Percentiles rank a stretch among this genome's conserved stretches.
Evolutionary conservation across 345 rosid species (phyloP).

Genomic region (Camelina neglecta): DNA sequence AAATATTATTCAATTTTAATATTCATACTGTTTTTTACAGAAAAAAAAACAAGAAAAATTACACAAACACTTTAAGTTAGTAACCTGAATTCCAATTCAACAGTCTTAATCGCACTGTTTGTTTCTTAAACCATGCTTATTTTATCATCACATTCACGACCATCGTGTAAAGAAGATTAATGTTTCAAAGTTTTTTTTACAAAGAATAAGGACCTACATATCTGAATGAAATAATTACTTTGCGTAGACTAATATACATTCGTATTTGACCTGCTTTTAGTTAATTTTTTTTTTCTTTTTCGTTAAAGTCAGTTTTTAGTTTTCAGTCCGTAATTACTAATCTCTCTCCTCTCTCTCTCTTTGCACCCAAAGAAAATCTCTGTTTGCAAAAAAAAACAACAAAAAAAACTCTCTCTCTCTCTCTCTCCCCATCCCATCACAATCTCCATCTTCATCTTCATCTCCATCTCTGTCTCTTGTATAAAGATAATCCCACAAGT

Average conservation of each 20-base stretch:
- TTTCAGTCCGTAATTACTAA: constrained; percentile 32
- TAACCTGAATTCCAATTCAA: not conserved
- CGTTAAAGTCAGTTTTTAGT: constrained; percentile 33
- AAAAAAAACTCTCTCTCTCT: constrained; percentile 29
- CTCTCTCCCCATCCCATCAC: constrained; percentile 45
- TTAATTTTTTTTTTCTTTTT: not conserved
- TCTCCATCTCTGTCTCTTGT: constrained; percentile 48
- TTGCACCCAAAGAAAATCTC: not conserved
- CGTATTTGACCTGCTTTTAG: constrained; percentile 40
- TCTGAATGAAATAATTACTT: constrained; percentile 43
- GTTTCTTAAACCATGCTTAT: not conserved
- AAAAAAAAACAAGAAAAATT: not conserved
- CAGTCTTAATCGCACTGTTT: not conserved
- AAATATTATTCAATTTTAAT: not conserved
- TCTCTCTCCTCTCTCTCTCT: not conserved
- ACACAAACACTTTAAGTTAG: not conserved
- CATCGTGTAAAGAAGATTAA: constrained; percentile 11
- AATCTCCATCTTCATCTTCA: constrained; percentile 50
- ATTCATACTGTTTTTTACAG: not conserved
- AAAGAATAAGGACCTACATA: constrained; percentile 41
- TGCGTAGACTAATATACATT: constrained; percentile 39
- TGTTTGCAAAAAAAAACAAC: not conserved
- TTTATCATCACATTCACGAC: not conserved
- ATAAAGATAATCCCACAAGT: constrained; percentile 61
- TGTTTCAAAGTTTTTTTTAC: not conserved